These are phyloP conservation scores for Protomyces arabidopsidicola DNA, from an alignment of 1,139 yeast species.

Conservation along the genomic window DNA sequence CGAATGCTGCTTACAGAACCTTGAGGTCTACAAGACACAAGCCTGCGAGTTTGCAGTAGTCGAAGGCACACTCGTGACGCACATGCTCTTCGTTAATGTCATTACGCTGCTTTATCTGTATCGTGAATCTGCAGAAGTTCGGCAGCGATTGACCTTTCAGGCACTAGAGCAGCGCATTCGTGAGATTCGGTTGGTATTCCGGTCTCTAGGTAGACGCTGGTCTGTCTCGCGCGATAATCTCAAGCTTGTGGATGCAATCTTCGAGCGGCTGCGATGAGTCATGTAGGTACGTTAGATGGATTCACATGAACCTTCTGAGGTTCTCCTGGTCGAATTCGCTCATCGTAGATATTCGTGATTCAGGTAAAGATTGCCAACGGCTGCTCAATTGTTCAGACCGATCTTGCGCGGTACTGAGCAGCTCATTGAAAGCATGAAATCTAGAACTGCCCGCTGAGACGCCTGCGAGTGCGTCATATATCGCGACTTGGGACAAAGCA, in stretches of 20 bases:
- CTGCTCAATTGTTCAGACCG: no score
- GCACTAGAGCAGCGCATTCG: not conserved
- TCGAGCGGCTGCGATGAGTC: conserved; percentile 1
- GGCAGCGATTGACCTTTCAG: not conserved
- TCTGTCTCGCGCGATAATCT: conserved; percentile 3
- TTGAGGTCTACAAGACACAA: not conserved
- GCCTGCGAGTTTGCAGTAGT: conserved; percentile 17
- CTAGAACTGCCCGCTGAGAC: no score
- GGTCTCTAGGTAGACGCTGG: conserved; percentile 10
- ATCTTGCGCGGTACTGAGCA: no score
- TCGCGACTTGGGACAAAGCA: no score
- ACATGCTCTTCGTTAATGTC: conserved; percentile 5
- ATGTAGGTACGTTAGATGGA: no score
- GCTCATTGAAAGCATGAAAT: no score
- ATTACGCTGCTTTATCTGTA: conserved; percentile 15
- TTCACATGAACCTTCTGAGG: no score
- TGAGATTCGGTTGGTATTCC: not conserved
- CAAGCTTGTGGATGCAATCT: conserved; percentile 1
- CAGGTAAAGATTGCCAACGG: no score
- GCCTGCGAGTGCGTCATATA: no score
- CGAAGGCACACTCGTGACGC: conserved; percentile 16
- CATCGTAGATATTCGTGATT: no score
- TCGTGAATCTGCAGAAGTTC: not conserved
- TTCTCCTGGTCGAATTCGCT: no score
- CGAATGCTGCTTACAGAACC: not conserved